phyloP scores from a whole-genome alignment of 192 early-diverging fungal genomes.

The Coemansia sp. region DNA sequence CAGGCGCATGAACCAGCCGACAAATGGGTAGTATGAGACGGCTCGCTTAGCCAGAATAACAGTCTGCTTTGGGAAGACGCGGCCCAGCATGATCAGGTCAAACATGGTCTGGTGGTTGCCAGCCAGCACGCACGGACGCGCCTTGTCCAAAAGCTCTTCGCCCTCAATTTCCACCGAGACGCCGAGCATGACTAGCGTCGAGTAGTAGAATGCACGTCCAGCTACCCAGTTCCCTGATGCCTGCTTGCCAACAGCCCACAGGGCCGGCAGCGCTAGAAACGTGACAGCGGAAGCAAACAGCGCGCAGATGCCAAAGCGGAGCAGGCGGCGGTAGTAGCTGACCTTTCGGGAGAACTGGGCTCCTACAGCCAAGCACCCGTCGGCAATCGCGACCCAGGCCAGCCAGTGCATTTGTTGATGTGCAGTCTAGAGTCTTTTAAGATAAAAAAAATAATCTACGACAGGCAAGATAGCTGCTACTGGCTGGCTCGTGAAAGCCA shows the following conservation, averaged over 20 bases:
- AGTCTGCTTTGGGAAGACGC: slow-evolving; percentile 70
- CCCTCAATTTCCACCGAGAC: slow-evolving; percentile 64
- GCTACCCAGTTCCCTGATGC: slow-evolving; percentile 70
- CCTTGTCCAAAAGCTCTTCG: slow-evolving; percentile 56
- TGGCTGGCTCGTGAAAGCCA: not conserved
- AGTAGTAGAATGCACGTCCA: slow-evolving; percentile 59
- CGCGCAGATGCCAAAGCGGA: slow-evolving; percentile 38
- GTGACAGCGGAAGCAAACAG: slow-evolving; percentile 58
- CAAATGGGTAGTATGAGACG: slow-evolving; percentile 74
- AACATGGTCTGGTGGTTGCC: slow-evolving; percentile 88
- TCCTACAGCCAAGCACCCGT: slow-evolving; percentile 25
- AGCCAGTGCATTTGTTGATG: slow-evolving; percentile 48
- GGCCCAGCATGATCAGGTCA: slow-evolving; percentile 75
- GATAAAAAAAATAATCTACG: not conserved
- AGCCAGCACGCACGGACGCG: slow-evolving; percentile 67
- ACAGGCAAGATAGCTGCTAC: not conserved
- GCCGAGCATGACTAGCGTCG: slow-evolving; percentile 59
- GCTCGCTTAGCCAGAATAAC: slow-evolving; percentile 76
- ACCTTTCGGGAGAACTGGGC: slow-evolving; percentile 36
- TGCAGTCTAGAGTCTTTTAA: not conserved
- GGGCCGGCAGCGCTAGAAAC: slow-evolving; percentile 56
- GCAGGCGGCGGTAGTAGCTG: slow-evolving; percentile 24
- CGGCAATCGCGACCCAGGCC: slow-evolving; percentile 26
- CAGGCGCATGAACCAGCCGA: slow-evolving; percentile 74
- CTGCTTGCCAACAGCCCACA: slow-evolving; percentile 61